These are phyloP conservation scores for Thalassiosira profunda DNA, from an alignment of 108 stramenopile species.

Conservation along the genomic window DNA sequence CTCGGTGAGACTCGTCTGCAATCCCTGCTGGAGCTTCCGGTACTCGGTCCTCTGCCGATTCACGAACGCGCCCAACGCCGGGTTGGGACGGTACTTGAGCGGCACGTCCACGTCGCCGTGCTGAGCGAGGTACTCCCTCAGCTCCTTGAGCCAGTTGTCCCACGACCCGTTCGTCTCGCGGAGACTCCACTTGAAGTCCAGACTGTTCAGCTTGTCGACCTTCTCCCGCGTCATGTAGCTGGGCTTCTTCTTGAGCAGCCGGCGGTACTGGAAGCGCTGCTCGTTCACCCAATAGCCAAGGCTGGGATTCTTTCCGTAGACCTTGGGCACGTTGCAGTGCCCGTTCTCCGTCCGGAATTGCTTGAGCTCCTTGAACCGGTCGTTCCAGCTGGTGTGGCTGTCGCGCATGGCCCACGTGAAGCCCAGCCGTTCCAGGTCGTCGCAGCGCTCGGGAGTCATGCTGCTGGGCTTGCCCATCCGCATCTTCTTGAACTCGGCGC, in stretches of 20 bases:
- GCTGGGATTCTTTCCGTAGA: constrained; percentile 29
- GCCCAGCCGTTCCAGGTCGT: constrained; percentile 32
- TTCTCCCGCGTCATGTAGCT: constrained; percentile 43
- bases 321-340: constrained; percentile 49
- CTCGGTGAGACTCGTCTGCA: constrained; percentile 35
- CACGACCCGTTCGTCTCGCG: constrained; percentile 41
- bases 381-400: constrained; percentile 34
- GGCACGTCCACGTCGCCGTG: constrained; percentile 46
- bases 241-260: constrained; percentile 23
- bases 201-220: constrained; percentile 24
- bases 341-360: constrained; percentile 24
- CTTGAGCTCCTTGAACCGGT: constrained; percentile 36
- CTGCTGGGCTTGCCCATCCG: constrained; percentile 29
- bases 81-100: constrained; percentile 28
- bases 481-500: constrained; percentile 39
- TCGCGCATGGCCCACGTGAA: constrained; percentile 42
- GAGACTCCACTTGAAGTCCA: constrained; percentile 42
- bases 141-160: constrained; percentile 45
- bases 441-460: constrained; percentile 20
- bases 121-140: constrained; percentile 26
- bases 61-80: constrained; percentile 35
- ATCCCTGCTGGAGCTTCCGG: constrained; percentile 40
- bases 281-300: constrained; percentile 50
- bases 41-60: constrained; percentile 47
- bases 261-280: constrained; percentile 43